phyloP scores from a whole-genome alignment of 305 asterid genomes.

The Rubia occidens region DNA sequence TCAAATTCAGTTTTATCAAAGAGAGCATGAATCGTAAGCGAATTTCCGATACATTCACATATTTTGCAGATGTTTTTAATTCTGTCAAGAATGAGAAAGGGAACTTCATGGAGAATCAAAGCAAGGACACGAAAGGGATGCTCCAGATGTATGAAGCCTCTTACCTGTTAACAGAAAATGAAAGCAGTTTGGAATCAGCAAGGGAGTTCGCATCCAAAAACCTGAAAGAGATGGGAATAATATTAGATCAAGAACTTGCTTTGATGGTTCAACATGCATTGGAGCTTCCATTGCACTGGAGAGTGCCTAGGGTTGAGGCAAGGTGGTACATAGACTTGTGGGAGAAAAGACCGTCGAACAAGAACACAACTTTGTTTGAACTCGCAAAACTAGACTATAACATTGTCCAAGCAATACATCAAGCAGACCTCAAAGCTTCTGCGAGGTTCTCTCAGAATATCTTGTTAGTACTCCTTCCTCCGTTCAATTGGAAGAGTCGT shows the following conservation, averaged over 20 bases:
- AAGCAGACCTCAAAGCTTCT: constrained; percentile 40
- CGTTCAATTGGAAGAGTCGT: neutral
- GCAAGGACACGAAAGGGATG: constrained; percentile 34
- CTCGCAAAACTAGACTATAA: constrained; percentile 1
- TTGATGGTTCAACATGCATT: constrained; percentile 30
- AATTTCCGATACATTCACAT: neutral
- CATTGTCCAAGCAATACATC: constrained; percentile 35
- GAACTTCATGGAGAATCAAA: constrained; percentile 19
- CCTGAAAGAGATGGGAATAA: constrained; percentile 16
- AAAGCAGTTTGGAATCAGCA: constrained; percentile 36
- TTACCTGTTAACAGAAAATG: constrained; percentile 37
- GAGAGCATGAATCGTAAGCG: too few relatives aligned
- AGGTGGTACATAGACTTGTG: constrained; percentile 41
- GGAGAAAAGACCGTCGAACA: neutral
- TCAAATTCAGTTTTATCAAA: too few relatives aligned
- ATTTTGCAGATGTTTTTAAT: constrained; percentile 37
- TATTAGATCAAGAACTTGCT: constrained; percentile 17
- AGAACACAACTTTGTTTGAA: neutral
- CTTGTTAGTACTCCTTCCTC: neutral
- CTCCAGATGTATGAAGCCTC: constrained; percentile 59
- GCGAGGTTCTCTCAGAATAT: constrained; percentile 25
- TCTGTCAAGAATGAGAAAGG: constrained; percentile 35
- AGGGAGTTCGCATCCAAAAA: constrained; percentile 30
- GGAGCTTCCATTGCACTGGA: constrained; percentile 10
- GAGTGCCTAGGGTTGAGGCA: constrained; percentile 38